Conservation (phyloP, 2,329 filamentous ascomycete species). For the Akanthomyces lecanii region DNA sequence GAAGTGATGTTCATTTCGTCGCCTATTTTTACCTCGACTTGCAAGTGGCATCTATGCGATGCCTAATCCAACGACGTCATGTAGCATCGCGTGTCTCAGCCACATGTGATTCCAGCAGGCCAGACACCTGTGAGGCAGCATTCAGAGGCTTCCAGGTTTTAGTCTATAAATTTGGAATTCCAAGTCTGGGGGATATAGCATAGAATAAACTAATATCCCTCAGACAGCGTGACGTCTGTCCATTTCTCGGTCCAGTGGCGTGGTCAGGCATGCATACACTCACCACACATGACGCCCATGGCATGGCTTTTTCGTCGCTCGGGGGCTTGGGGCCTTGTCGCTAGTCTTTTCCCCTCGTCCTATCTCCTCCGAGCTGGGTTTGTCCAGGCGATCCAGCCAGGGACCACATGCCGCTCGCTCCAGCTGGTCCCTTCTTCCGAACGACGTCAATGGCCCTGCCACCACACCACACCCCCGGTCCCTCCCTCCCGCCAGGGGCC, state of each 20-base stretch:
- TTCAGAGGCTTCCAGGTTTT: neutral
- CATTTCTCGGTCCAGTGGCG: neutral
- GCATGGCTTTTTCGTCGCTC: neutral
- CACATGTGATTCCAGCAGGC: neutral
- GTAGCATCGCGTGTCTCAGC: slow-evolving; percentile 4
- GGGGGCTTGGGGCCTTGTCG: neutral
- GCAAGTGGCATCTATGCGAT: neutral
- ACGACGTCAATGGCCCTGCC: neutral
- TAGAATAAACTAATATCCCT: neutral
- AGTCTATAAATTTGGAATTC: neutral
- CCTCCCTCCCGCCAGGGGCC: neutral
- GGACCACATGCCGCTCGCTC: neutral
- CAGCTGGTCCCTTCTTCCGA: neutral
- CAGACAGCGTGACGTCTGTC: slow-evolving; percentile 5
- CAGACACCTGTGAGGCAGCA: neutral
- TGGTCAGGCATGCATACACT: slow-evolving; percentile 13
- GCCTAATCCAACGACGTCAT: slow-evolving; percentile 4
- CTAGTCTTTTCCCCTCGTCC: neutral
- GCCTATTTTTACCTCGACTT: neutral
- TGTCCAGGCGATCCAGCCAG: slow-evolving; percentile 9
- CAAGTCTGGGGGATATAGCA: neutral
- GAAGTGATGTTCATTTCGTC: neutral
- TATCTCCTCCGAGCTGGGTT: neutral
- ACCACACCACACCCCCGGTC: too few relatives aligned
- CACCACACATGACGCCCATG: slow-evolving; percentile 4